Conservation (phyloP, 257 asterid genomes). For the Perilla frutescens region DNA sequence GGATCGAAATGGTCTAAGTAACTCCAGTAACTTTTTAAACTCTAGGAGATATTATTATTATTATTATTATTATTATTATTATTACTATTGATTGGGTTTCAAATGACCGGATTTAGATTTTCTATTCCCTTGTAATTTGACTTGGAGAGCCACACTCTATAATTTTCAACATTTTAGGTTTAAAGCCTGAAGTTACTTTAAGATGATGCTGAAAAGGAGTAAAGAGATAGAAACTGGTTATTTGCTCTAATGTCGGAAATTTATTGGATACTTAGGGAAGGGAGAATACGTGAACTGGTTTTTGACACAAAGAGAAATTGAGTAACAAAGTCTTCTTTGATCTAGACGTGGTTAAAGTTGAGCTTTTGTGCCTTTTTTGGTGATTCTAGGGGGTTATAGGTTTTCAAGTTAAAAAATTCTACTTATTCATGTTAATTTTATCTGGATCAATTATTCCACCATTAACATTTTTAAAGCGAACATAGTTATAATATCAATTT, state of each 20-base stretch:
- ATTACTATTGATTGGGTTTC: not conserved
- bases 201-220: not conserved
- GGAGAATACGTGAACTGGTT: not conserved
- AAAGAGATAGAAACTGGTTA: not conserved
- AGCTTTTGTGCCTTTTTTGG: constrained; percentile 18
- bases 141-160: not conserved
- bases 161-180: not conserved
- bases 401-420: not conserved
- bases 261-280: not conserved
- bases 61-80: not conserved
- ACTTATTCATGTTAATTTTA: not conserved
- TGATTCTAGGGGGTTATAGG: constrained; percentile 11
- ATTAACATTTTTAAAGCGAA: constrained; percentile 14
- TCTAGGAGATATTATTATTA: not conserved
- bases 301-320: not conserved
- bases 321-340: not conserved
- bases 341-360: constrained; percentile 3
- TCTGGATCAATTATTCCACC: not conserved
- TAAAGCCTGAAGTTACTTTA: not conserved
- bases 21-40: not conserved
- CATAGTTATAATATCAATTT: not conserved
- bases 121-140: constrained; percentile 6
- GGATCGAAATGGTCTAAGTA: too few species aligned
- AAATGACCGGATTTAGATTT: not conserved
- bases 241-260: not conserved